Percentiles rank a stretch among this genome's conserved stretches.
Conservation (phyloP, 371 early-diverging fungal species). For the Actinomortierella wolfii region DNA sequence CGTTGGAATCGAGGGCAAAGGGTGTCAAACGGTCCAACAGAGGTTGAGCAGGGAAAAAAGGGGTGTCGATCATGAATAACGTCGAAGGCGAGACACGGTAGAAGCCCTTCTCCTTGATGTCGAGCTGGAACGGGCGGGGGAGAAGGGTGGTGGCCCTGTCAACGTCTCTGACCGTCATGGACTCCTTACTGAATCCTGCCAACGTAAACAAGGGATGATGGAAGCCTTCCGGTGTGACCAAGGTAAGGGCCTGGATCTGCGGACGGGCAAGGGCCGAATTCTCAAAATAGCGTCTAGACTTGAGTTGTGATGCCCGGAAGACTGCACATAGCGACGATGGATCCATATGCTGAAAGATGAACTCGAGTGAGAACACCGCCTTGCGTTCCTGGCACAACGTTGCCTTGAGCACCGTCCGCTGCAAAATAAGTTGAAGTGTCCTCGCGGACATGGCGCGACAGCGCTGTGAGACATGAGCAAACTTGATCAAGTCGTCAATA, state of each 20-base stretch:
- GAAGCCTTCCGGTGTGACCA: constrained; percentile 37
- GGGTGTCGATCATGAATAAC: constrained; percentile 42
- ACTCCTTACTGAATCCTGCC: constrained; percentile 27
- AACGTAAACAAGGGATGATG: constrained; percentile 41
- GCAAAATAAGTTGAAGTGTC: constrained; percentile 25
- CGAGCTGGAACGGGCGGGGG: constrained; percentile 36
- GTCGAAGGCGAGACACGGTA: constrained; percentile 43
- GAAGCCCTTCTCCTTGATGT: constrained; percentile 43
- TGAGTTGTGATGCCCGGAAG: constrained; percentile 40
- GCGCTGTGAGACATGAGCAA: constrained; percentile 40
- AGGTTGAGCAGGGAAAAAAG: constrained; percentile 44
- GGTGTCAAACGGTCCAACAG: constrained; percentile 40
- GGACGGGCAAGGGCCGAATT: constrained; percentile 42
- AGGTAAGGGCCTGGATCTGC: constrained; percentile 34
- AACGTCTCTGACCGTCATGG: constrained; percentile 33
- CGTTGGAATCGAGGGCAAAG: constrained; percentile 25
- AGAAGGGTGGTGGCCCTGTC: constrained; percentile 36
- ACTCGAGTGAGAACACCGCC: constrained; percentile 45
- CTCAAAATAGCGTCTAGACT: constrained; percentile 43
- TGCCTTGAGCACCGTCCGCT: constrained; percentile 43
- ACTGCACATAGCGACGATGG: constrained; percentile 38
- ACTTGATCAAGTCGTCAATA: constrained; percentile 23
- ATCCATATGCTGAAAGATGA: constrained; percentile 45
- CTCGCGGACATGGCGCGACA: constrained; percentile 43
- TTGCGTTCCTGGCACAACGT: constrained; percentile 46